phyloP scores from a whole-genome alignment of 345 rosid species.

The Psidium guajava region DNA sequence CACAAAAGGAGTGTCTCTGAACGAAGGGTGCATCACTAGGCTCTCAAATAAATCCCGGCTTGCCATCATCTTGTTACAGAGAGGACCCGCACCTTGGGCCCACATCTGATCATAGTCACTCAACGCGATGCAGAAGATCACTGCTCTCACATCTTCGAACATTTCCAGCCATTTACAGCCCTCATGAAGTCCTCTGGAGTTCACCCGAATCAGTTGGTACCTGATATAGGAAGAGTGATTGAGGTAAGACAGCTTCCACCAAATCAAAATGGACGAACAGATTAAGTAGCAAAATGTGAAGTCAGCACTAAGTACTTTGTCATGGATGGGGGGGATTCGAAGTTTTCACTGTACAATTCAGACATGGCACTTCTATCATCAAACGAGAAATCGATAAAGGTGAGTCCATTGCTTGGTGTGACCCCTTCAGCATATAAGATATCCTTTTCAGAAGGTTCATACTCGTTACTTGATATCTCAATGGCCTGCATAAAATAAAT shows the following conservation, averaged over 20 bases:
- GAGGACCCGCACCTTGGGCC: constrained; percentile 8
- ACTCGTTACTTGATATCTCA: constrained; percentile 54
- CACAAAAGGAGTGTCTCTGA: constrained; percentile 36
- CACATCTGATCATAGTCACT: constrained; percentile 45
- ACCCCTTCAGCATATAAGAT: constrained; percentile 54
- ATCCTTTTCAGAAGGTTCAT: constrained; percentile 49
- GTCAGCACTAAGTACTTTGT: constrained; percentile 16
- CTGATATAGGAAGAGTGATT: constrained; percentile 9
- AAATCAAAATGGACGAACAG: neutral
- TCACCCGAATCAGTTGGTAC: constrained; percentile 46
- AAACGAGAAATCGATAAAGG: constrained; percentile 45
- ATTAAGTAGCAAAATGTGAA: neutral
- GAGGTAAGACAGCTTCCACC: neutral
- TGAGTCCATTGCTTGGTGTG: constrained; percentile 41
- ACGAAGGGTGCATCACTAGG: constrained; percentile 36
- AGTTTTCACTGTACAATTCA: constrained; percentile 26
- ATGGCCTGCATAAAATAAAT: constrained; percentile 24
- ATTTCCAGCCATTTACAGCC: constrained; percentile 60
- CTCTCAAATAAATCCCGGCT: constrained; percentile 42
- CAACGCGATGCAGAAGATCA: constrained; percentile 48
- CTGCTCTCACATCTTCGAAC: constrained; percentile 53
- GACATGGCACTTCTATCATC: constrained; percentile 50
- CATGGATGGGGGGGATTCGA: constrained; percentile 22
- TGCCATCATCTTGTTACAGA: constrained; percentile 37
- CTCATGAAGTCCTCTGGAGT: constrained; percentile 40